phyloP scores from a whole-genome alignment of 768 basidiomycete species.

The Dendrothele bispora region DNA sequence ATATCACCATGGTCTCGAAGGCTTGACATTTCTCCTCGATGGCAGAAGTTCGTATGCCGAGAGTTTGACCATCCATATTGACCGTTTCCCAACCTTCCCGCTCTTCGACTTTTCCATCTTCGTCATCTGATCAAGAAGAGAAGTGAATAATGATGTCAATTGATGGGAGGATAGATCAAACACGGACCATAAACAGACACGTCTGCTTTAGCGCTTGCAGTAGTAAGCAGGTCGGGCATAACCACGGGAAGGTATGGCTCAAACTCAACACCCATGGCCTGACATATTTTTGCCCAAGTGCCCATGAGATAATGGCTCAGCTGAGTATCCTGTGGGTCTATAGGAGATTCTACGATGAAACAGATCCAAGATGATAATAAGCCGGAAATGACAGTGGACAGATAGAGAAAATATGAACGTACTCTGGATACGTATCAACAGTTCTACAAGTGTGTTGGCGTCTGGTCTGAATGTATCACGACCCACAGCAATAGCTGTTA shows the following conservation, averaged over 20 bases:
- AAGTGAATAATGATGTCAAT: constrained; percentile 1
- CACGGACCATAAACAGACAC: constrained; percentile 67
- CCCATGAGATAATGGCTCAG: constrained; percentile 74
- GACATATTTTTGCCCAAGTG: constrained; percentile 89
- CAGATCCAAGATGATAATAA: neutral
- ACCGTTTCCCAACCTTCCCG: constrained; percentile 81
- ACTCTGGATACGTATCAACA: constrained; percentile 81
- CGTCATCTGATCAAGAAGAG: constrained; percentile 41
- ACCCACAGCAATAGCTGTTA: constrained; percentile 83
- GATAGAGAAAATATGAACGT: constrained; percentile 16
- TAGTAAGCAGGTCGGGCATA: constrained; percentile 74
- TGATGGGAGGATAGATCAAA: neutral
- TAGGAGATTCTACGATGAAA: constrained; percentile 54
- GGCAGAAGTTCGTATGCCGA: constrained; percentile 76
- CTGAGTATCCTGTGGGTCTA: constrained; percentile 72
- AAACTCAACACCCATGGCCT: constrained; percentile 81
- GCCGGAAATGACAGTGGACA: neutral
- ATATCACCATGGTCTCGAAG: constrained; percentile 83
- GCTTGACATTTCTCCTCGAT: constrained; percentile 89
- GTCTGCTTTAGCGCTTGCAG: constrained; percentile 81
- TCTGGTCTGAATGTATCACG: constrained; percentile 77
- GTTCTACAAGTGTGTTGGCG: constrained; percentile 66
- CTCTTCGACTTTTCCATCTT: constrained; percentile 52
- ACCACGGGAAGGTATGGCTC: constrained; percentile 85
- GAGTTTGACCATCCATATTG: constrained; percentile 71